Evolutionary conservation across 1,284 basidiomycete genomes (phyloP), one percentile per base, ranked within the genome.

Genomic region (Microbotryomycetes sp.): DNA sequence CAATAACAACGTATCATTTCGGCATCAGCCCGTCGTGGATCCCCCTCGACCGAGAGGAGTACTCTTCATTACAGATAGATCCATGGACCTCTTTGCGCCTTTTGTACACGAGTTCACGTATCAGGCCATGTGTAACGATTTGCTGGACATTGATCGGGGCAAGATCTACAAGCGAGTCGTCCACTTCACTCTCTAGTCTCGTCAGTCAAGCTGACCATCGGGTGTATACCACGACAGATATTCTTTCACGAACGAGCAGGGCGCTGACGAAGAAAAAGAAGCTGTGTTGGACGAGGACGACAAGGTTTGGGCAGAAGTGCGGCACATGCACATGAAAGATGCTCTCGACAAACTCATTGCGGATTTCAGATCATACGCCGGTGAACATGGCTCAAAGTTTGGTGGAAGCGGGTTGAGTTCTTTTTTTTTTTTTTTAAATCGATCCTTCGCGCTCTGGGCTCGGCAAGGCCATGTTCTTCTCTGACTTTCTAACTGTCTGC

Each of bases 271-370:
- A 73, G 89, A 94, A 72, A 91, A 92, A 76, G 85, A 84, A 3
- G 91, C 91, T 3, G 81, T 81, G 1, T 79, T 98, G 31, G 84
- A 86, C 22, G 94, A 99, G 68, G 78, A 83, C 2, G 94, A 99
- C 75, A 82, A 83, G 50, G 87, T 97, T 3, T 99, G 93, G 92
- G 86, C 86, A 25, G 86, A 86, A 47, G 84, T 97, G 54, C 86
- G 93, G 58, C 96, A 98, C 76, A 84, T 97, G 82, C 94, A 98
- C 77, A 97, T 98, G 88, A 87, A 90, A 60, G 96, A 98, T 77
- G 90, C 92, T 3, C 94, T 97, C 71, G 92, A 97, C 79, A 92
- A 91, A 75, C 82, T 98, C 60, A 93, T 96, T 84, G 82, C 82
- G 14, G 91, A 97, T 77, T 97, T 98, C 77, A 91, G 91, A 74